phyloP scores from a whole-genome alignment of 2,329 filamentous ascomycete species.

The Penicillium thymicola region DNA sequence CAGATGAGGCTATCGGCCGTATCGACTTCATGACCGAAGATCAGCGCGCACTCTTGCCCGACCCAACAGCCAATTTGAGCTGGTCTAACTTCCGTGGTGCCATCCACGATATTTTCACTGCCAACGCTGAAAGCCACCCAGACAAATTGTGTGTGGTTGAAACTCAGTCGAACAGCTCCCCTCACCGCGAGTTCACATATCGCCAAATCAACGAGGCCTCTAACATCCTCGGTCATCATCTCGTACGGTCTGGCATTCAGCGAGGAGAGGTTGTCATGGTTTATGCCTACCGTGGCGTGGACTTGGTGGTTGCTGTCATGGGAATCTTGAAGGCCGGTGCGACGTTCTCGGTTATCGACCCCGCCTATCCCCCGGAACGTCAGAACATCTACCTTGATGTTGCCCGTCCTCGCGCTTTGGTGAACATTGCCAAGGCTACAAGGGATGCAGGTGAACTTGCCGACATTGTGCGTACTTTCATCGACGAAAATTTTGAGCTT shows the following conservation, averaged over 20 bases:
- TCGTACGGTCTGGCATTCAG: slow-evolving; percentile 68
- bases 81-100: slow-evolving; percentile 47
- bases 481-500: slow-evolving; percentile 68
- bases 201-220: slow-evolving; percentile 80
- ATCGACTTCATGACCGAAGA: slow-evolving; percentile 44
- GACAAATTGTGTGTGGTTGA: slow-evolving; percentile 67
- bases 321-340: slow-evolving; percentile 63
- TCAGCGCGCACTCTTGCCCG: slow-evolving; percentile 36
- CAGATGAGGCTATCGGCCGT: slow-evolving; percentile 41
- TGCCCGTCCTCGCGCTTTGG: slow-evolving; percentile 67
- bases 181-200: slow-evolving; percentile 73
- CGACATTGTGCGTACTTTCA: slow-evolving; percentile 61
- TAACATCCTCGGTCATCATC: slow-evolving; percentile 74
- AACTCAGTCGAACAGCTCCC: slow-evolving; percentile 51
- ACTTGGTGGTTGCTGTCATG: slow-evolving; percentile 76
- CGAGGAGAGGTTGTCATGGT: slow-evolving; percentile 91
- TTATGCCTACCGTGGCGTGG: slow-evolving; percentile 78
- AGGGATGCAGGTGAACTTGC: slow-evolving; percentile 64
- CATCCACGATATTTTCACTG: slow-evolving; percentile 45
- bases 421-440: slow-evolving; percentile 70
- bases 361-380: slow-evolving; percentile 73
- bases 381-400: slow-evolving; percentile 83
- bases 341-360: slow-evolving; percentile 66
- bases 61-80: slow-evolving; percentile 44
- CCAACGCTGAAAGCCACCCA: slow-evolving; percentile 62